Conservation (phyloP, 345 rosid genomes). For the Balakata baccata region DNA sequence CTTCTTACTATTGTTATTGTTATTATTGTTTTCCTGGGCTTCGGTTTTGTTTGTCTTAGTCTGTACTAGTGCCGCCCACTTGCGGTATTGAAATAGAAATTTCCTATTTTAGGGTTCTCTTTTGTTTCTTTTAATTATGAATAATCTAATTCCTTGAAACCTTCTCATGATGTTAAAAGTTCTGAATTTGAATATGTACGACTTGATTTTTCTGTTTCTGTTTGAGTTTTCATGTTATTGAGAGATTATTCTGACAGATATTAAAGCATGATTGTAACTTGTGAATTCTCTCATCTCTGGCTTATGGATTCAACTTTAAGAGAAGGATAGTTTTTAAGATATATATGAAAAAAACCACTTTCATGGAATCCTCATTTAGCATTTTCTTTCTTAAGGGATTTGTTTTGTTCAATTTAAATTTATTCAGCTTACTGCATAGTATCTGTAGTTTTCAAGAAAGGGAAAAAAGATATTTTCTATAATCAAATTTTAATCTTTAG, state of each 20-base stretch:
- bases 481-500: not conserved
- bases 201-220: no score
- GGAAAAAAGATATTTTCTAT: not conserved
- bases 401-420: not conserved
- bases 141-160: not conserved
- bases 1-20: not conserved
- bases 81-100: not conserved
- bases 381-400: not conserved
- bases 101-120: not conserved
- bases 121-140: not conserved
- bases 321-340: not conserved
- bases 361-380: not conserved
- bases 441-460: not conserved
- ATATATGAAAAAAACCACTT: not conserved
- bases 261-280: not conserved
- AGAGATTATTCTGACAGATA: not conserved
- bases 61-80: no score
- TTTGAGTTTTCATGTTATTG: not conserved
- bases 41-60: not conserved
- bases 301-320: not conserved
- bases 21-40: not conserved
- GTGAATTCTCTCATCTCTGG: not conserved
- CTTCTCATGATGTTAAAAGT: not conserved
- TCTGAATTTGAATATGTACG: not conserved
- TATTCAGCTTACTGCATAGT: not conserved